These are phyloP conservation scores for Limonium bicolor DNA, from an alignment of 148 eudicot species.

Conservation along the genomic window DNA sequence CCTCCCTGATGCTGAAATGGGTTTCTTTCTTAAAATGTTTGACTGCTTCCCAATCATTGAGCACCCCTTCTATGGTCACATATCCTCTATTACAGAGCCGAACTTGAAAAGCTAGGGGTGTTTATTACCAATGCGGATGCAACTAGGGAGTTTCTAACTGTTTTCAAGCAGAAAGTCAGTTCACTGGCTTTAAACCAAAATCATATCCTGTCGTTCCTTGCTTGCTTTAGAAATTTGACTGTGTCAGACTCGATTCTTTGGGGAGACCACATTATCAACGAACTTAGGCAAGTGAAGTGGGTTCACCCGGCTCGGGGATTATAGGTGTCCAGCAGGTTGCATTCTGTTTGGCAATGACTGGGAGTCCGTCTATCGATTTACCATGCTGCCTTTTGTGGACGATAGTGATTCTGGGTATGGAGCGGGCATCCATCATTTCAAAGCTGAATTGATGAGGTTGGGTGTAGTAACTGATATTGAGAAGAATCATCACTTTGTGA, in stretches of 20 bases:
- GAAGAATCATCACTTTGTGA: constrained; percentile 20
- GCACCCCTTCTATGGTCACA: constrained; percentile 18
- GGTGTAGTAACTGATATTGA: constrained; percentile 31
- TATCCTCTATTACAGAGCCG: constrained; percentile 15
- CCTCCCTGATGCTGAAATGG: constrained; percentile 31
- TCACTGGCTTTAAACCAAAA: constrained; percentile 12
- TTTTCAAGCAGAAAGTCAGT: constrained; percentile 26
- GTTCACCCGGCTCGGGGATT: constrained; percentile 39
- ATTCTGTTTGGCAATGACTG: constrained; percentile 18
- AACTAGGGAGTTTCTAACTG: constrained; percentile 15
- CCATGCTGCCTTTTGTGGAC: constrained; percentile 45
- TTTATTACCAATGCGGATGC: constrained; percentile 26
- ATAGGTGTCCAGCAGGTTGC: constrained; percentile 24
- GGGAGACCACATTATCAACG: constrained; percentile 11
- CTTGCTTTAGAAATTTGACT: constrained; percentile 19
- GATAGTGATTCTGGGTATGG: constrained; percentile 34
- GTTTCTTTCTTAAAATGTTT: constrained; percentile 38
- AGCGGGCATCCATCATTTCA: constrained; percentile 17
- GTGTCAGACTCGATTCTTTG: constrained; percentile 8
- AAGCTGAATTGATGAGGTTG: constrained; percentile 20
- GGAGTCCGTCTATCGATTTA: constrained; percentile 14
- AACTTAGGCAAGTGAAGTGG: constrained; percentile 29
- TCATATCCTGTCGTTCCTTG: constrained; percentile 16
- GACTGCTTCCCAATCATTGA: constrained; percentile 30
- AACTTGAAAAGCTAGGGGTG: constrained; percentile 26